Base-by-base conservation (phyloP, 345 rosid species). In the Euclidium syriacum region DNA sequence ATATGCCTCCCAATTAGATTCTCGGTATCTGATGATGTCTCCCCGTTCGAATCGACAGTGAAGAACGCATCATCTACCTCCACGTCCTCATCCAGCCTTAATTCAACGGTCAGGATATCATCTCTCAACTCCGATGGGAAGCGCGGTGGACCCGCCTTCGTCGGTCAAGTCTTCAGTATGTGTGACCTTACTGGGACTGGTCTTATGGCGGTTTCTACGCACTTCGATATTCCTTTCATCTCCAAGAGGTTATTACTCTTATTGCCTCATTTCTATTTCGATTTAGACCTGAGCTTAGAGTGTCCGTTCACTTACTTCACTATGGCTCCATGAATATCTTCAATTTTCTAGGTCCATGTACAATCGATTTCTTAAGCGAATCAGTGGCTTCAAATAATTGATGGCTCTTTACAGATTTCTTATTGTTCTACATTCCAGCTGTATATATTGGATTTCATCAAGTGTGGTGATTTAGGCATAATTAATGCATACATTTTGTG, bases 181-280 rank as follows among this genome's bases (percentile, higher is more conserved):
- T 87, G 99, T 58, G 96, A 94, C 70, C 99, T 90, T 44, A 87
- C 97, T 4, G 99, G 97, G 36, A 85, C 96, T 18, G 97, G 99
- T 52, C 86, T 90, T 19, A 87, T 87, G 97, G 97, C 99, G 23
- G 99, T 90, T 34, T 87, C 96, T 47, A 84, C 96, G 18, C 97
- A 90, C 73, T 87, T 90, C 51, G 88, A 90, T 49, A 73, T 90
- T 54, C 99, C 99, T 60, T 89, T 87, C 75, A 69, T 94, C 65
- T 84, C 97, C 61, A 80, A 81, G 52, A 83, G 96, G 97, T 94
- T 19, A 62, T 38, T 24, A 6, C 19, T 40, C 58, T 16, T 20
- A 32, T 40, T 65, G 0, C 8, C 4, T 60, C 20, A 2, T 22
- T 67, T 49, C 57, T 19, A 10, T 60, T 19, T 46, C 39, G 9